Evolutionary conservation across 1,284 basidiomycete species (phyloP), one percentile per base, ranked within the genome.

Genomic region (Cutaneotrichosporon daszewskae): DNA sequence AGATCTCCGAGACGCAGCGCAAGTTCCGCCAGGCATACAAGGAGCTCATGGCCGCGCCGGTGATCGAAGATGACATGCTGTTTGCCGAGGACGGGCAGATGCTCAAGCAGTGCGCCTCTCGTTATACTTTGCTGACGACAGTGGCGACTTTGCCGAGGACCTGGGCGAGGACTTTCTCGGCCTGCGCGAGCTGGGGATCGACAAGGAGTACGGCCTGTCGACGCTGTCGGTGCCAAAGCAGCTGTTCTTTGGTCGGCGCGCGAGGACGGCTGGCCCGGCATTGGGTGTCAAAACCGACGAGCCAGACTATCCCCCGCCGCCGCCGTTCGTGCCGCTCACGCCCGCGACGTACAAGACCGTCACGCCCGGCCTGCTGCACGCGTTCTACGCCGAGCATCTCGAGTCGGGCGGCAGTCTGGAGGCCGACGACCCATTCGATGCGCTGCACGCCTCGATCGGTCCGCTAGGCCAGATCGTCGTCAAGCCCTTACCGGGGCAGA

Each of bases 161-260:
- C 77, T 94, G 14, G 91, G 90, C 27, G 91, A 95, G 58, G 92
- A 97, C 69, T 95, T 91, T 71, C 80, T 97, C 25, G 92, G 91
- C 16, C 76, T 96, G 23, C 79, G 81, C 42, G 89, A 87, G 62
- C 72, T 92, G 32, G 92, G 92, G 17, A 87, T 97, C 45, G 89
- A 90, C 38, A 77, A 79, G 33, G 92, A 96, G 64, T 76, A 87
- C 43, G 87, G 88, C n/a, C 71, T 92, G 51, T 77, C 81, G 2
- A 84, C 77, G 49, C 76, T 95, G 38, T 79, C 77, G 11, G 79
- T 95, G 16, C 92, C 92, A 6, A 83, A 82, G 61, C 79, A 78
- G 44, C 67, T 96, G 25, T 79, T 91, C 62, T 84, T 81, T 58
- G 81, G 85, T 27, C 82, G 84, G 66, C 51, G 75, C 58, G 45